A percentile compares a stretch with the other conserved stretches of the same genome.
phyloP scores from a whole-genome alignment of 2,329 filamentous ascomycete genomes.

The Colletotrichum karsti region DNA sequence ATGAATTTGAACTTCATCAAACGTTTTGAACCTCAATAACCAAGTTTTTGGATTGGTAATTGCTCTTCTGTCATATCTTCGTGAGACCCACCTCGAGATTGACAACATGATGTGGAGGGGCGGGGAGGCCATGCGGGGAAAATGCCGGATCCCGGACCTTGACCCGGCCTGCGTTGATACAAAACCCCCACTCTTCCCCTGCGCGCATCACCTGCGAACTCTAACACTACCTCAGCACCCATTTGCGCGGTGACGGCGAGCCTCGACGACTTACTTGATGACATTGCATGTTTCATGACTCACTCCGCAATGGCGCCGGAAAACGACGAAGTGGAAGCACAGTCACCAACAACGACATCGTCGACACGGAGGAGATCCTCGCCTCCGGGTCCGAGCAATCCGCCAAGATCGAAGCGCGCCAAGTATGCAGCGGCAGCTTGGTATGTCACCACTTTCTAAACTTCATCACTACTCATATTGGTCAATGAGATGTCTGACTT shows the following conservation, averaged over 20 bases:
- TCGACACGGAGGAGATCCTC: neutral
- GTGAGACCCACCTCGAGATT: neutral
- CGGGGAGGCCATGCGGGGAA: slow-evolving; percentile 2
- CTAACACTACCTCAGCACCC: neutral
- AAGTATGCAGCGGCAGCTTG: slow-evolving; percentile 23
- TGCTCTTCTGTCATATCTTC: neutral
- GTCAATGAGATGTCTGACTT: too few relatives aligned
- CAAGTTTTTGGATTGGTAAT: neutral
- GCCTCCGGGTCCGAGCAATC: neutral
- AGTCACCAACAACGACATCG: neutral
- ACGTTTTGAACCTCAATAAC: neutral
- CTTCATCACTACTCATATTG: too few relatives aligned
- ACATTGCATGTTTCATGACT: neutral
- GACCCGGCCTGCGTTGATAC: neutral
- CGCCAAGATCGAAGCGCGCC: slow-evolving; percentile 13
- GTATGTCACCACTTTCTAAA: neutral
- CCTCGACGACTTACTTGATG: too few relatives aligned
- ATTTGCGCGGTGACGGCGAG: too few relatives aligned
- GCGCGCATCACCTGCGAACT: neutral
- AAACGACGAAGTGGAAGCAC: slow-evolving; percentile 1
- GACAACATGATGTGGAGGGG: neutral
- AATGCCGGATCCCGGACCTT: slow-evolving; percentile 2
- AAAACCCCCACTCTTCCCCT: slow-evolving; percentile 23
- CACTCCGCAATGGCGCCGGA: neutral
- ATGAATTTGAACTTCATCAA: too few relatives aligned